Conservation (phyloP, 1,139 yeast species). For the Suhomyces yuchorum region DNA sequence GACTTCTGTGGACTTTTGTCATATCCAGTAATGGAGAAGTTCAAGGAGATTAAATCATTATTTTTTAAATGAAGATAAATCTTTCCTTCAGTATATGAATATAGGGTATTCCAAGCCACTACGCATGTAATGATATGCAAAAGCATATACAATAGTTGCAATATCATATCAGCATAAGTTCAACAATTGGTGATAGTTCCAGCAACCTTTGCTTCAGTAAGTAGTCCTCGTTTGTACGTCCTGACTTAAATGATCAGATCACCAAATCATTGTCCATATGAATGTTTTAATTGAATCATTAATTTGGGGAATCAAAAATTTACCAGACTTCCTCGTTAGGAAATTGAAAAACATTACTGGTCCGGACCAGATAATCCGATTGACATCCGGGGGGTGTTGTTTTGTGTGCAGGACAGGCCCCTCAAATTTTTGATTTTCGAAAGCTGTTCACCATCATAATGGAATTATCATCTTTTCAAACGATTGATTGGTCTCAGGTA, state of each 20-base stretch:
- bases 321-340: neutral
- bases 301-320: neutral
- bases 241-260: neutral
- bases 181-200: neutral
- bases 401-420: too few species aligned
- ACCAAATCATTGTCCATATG: neutral
- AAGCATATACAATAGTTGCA: neutral
- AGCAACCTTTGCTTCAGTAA: neutral
- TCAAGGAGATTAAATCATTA: constrained; percentile 38
- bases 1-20: constrained; percentile 14
- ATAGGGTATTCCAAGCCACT: constrained; percentile 37
- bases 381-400: too few species aligned
- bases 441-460: neutral
- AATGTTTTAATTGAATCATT: neutral
- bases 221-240: neutral
- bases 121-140: constrained; percentile 3
- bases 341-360: neutral
- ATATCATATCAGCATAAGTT: neutral
- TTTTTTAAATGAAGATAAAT: constrained; percentile 40
- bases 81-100: constrained; percentile 37
- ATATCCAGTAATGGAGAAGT: constrained; percentile 40
- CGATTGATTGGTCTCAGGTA: constrained; percentile 8
- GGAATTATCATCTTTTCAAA: constrained; percentile 4
- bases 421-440: too few species aligned
- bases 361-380: too few species aligned